A percentile compares a stretch with the other conserved stretches of the same genome.
Evolutionary conservation across 345 rosid genomes (phyloP).

Genomic region (Eucalyptus sp.): DNA sequence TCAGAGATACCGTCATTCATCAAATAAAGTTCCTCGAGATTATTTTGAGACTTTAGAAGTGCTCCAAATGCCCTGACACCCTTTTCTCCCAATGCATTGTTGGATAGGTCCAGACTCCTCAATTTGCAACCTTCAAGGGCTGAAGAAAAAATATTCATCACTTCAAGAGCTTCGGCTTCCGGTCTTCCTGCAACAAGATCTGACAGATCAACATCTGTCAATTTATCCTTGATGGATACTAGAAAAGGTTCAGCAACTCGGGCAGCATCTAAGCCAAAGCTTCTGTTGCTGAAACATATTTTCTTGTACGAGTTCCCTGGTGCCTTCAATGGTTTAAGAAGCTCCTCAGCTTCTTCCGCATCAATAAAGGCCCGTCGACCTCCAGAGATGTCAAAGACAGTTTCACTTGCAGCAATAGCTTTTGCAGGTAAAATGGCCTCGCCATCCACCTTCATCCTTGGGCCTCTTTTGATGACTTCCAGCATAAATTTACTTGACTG

Average conservation of each 20-base stretch:
- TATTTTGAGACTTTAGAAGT: constrained; percentile 55
- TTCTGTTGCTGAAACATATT: constrained; percentile 75
- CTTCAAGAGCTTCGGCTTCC: constrained; percentile 79
- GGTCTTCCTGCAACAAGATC: constrained; percentile 87
- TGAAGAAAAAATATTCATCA: constrained; percentile 60
- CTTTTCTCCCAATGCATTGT: constrained; percentile 94
- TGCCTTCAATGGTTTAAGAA: constrained; percentile 43
- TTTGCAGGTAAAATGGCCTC: constrained; percentile 5
- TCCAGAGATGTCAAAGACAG: constrained; percentile 63
- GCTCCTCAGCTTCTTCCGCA: constrained; percentile 57
- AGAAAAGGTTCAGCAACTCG: constrained; percentile 52
- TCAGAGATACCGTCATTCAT: constrained; percentile 89
- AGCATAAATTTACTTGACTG: constrained; percentile 78
- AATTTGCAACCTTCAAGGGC: constrained; percentile 66
- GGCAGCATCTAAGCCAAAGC: constrained; percentile 81
- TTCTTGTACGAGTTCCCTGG: constrained; percentile 43
- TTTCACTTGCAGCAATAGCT: constrained; percentile 3
- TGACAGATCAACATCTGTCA: constrained; percentile 74
- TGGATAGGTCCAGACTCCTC: constrained; percentile 62
- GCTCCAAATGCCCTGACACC: constrained; percentile 76
- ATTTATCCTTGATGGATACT: constrained; percentile 55
- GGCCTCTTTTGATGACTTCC: constrained; percentile 77
- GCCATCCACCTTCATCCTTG: constrained; percentile 19
- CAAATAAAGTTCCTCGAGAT: constrained; percentile 71
- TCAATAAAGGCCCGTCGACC: constrained; percentile 76